Percentiles rank a stretch among this genome's conserved stretches.
phyloP scores from a whole-genome alignment of 2,329 filamentous ascomycete species.

The Aspergillus transmontanensis region DNA sequence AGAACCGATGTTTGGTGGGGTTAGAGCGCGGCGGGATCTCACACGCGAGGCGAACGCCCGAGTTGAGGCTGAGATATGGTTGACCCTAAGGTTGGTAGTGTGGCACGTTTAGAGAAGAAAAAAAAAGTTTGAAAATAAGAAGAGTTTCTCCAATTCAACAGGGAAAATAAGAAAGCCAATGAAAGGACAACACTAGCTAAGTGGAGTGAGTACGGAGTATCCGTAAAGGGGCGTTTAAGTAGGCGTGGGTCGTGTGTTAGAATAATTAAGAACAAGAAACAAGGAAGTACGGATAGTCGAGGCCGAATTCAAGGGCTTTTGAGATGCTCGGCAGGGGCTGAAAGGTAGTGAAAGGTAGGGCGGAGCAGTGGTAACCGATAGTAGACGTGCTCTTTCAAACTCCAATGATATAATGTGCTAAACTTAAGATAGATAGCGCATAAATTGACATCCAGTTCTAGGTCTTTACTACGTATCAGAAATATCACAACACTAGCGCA shows the following conservation, averaged over 20 bases:
- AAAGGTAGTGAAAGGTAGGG: background rate
- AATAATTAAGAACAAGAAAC: constrained; percentile 5
- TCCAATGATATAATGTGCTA: background rate
- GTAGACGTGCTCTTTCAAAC: background rate
- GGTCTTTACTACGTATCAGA: background rate
- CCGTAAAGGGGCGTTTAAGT: background rate
- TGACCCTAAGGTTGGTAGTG: background rate
- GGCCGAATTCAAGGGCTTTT: background rate
- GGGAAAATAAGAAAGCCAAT: background rate
- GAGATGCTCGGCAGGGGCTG: background rate
- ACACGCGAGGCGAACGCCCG: constrained; percentile 17
- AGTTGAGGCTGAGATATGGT: constrained; percentile 5
- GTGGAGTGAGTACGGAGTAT: constrained; percentile 1
- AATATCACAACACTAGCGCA: background rate
- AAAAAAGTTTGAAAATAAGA: background rate
- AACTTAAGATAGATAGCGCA: background rate
- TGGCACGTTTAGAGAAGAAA: background rate
- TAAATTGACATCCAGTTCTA: background rate
- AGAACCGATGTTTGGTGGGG: constrained; percentile 24
- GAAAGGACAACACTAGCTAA: background rate
- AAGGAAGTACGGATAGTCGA: background rate
- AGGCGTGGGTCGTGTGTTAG: constrained; percentile 5
- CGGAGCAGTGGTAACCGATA: background rate
- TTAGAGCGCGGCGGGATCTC: constrained; percentile 23
- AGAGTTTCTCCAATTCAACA: background rate